A percentile compares a stretch with the other conserved stretches of the same genome.
These are phyloP conservation scores for Kurtzmaniella fragi DNA, from an alignment of 805 yeast genomes.

Conservation along the genomic window DNA sequence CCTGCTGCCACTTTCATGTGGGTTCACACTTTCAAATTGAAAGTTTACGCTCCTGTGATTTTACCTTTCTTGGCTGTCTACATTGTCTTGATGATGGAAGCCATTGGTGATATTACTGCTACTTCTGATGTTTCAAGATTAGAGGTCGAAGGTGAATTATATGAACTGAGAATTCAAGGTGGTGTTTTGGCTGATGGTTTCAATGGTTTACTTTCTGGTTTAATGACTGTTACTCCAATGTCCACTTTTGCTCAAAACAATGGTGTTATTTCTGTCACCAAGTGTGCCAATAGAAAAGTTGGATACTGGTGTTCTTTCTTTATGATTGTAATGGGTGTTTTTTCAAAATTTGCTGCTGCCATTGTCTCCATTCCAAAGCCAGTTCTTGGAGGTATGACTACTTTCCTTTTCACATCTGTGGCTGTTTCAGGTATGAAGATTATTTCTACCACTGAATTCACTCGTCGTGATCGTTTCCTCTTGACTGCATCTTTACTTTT, in stretches of 20 bases:
- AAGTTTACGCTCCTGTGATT: constrained; percentile 80
- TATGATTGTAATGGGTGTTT: constrained; percentile 79
- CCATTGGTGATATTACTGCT: constrained; percentile 93
- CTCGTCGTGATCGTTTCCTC: constrained; percentile 70
- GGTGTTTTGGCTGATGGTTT: constrained; percentile 88
- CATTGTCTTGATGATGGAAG: constrained; percentile 82
- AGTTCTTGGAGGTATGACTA: constrained; percentile 79
- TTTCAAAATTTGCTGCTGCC: constrained; percentile 87
- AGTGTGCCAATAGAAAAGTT: constrained; percentile 79
- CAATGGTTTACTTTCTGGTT: constrained; percentile 70
- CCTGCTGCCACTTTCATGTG: constrained; percentile 83
- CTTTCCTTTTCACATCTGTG: constrained; percentile 70
- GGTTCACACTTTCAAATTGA: constrained; percentile 77
- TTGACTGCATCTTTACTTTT: constrained; percentile 60
- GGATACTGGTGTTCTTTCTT: constrained; percentile 82
- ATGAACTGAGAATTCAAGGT: constrained; percentile 87
- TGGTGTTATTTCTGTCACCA: constrained; percentile 89
- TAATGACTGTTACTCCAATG: constrained; percentile 84
- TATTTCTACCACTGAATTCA: constrained; percentile 55
- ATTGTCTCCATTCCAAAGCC: constrained; percentile 53
- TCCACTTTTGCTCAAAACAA: constrained; percentile 93
- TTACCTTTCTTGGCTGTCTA: constrained; percentile 82
- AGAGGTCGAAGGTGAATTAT: constrained; percentile 75
- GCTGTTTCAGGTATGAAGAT: constrained; percentile 71
- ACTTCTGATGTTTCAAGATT: constrained; percentile 86